These are phyloP conservation scores for Aspergillus persii DNA, from an alignment of 2,329 filamentous ascomycete species.

Conservation along the genomic window DNA sequence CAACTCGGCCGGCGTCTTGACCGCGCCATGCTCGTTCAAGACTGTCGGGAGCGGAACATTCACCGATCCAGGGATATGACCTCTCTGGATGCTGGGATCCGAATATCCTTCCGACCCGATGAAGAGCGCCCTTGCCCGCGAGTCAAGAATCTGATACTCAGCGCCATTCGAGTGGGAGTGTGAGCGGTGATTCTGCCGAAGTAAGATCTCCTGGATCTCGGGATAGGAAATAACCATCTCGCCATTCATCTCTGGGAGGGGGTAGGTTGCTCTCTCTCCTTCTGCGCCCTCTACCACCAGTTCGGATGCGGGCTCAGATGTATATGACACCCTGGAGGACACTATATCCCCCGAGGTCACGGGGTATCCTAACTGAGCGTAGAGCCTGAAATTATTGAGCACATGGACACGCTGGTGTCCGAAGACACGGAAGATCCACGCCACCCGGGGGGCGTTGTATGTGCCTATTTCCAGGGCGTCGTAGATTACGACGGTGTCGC, in stretches of 20 bases:
- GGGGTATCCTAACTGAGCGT: conserved; percentile 20
- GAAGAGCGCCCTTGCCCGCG: conserved; percentile 21
- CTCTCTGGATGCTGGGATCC: conserved; percentile 16
- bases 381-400: conserved; percentile 30
- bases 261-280: conserved; percentile 3
- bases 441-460: conserved; percentile 29
- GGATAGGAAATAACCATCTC: conserved; percentile 15
- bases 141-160: conserved; percentile 21
- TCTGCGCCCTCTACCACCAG: no score
- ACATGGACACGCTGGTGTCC: conserved; percentile 28
- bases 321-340: not conserved
- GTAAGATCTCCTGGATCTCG: conserved; percentile 11
- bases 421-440: conserved; percentile 28
- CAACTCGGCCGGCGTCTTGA: conserved; percentile 13
- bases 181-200: not conserved
- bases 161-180: no score
- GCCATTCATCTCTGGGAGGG: not conserved
- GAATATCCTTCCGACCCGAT: conserved; percentile 16
- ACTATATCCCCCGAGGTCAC: conserved; percentile 10
- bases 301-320: not conserved
- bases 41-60: conserved; percentile 26
- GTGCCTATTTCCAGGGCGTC: conserved; percentile 28
- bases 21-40: conserved; percentile 10
- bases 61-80: conserved; percentile 27
- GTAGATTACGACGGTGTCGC: conserved; percentile 30